Conservation (phyloP, 148 eudicot genomes). For the Camellia lanceoleosa region DNA sequence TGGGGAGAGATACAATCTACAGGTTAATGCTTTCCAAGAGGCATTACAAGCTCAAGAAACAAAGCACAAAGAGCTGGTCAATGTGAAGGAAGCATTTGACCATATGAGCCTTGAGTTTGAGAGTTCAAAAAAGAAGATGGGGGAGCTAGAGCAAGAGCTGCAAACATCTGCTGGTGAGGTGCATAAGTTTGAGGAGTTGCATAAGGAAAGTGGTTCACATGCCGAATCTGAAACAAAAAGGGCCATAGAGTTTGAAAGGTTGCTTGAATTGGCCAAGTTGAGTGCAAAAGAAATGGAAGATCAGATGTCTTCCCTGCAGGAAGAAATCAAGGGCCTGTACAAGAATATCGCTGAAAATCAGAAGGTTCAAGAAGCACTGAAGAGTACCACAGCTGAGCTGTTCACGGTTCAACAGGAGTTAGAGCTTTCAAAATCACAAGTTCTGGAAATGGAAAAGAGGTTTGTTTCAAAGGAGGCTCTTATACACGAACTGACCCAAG, state of each 20-base stretch:
- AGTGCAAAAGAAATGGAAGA: slow-evolving; percentile 57
- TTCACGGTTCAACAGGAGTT: slow-evolving; percentile 38
- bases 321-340: slow-evolving; percentile 48
- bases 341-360: slow-evolving; percentile 53
- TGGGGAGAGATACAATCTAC: slow-evolving; percentile 49
- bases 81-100: slow-evolving; percentile 69
- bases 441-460: slow-evolving; percentile 33
- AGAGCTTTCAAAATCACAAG: slow-evolving; percentile 38
- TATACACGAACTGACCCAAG: slow-evolving; percentile 39
- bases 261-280: slow-evolving; percentile 45
- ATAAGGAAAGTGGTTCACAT: slow-evolving; percentile 48
- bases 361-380: slow-evolving; percentile 55
- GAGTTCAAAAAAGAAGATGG: slow-evolving; percentile 67
- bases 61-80: slow-evolving; percentile 60
- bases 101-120: slow-evolving; percentile 63
- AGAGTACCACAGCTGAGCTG: slow-evolving; percentile 37
- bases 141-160: slow-evolving; percentile 62
- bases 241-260: slow-evolving; percentile 48
- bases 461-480: slow-evolving; percentile 38
- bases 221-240: slow-evolving; percentile 56
- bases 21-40: slow-evolving; percentile 63
- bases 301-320: slow-evolving; percentile 45
- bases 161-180: slow-evolving; percentile 44
- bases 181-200: slow-evolving; percentile 57
- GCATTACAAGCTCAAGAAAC: slow-evolving; percentile 59